Percentiles rank a stretch among this genome's conserved stretches.
Evolutionary conservation across 2,329 filamentous ascomycete genomes (phyloP).

Genomic region (Rutstroemia sp.): DNA sequence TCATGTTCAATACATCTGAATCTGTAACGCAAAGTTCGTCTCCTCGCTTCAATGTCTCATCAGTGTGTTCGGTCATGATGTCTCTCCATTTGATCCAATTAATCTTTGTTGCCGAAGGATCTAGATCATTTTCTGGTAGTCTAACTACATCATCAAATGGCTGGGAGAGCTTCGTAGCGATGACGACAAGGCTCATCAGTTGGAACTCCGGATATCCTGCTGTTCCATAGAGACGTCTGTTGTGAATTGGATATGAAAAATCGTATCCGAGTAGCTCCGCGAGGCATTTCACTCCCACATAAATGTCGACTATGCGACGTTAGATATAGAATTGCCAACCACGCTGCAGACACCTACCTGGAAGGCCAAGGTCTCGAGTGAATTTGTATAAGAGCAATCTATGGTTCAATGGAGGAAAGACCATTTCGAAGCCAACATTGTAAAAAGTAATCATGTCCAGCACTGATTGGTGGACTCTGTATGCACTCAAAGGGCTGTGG

Average conservation of each 20-base stretch:
- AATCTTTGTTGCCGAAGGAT: conserved; percentile 53
- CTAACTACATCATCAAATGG: conserved; percentile 58
- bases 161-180: conserved; percentile 72
- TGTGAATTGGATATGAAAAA: conserved; percentile 49
- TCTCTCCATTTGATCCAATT: conserved; percentile 67
- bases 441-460: conserved; percentile 58
- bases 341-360: conserved; percentile 43
- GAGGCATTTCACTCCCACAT: conserved; percentile 50
- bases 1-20: conserved; percentile 55
- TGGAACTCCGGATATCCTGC: conserved; percentile 67
- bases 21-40: conserved; percentile 51
- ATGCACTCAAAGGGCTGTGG: conserved; percentile 37
- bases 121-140: conserved; percentile 40
- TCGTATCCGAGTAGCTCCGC: conserved; percentile 34
- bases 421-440: conserved; percentile 58
- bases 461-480: conserved; percentile 58
- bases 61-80: conserved; percentile 34
- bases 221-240: conserved; percentile 35
- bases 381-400: conserved; percentile 62
- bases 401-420: conserved; percentile 66
- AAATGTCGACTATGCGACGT: conserved; percentile 51
- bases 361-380: conserved; percentile 65
- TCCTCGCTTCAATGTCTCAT: conserved; percentile 30
- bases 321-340: conserved; percentile 16
- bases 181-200: conserved; percentile 61